These are phyloP conservation scores for Arthroderma uncinatum DNA, from an alignment of 2,329 filamentous ascomycete genomes.

Conservation along the genomic window DNA sequence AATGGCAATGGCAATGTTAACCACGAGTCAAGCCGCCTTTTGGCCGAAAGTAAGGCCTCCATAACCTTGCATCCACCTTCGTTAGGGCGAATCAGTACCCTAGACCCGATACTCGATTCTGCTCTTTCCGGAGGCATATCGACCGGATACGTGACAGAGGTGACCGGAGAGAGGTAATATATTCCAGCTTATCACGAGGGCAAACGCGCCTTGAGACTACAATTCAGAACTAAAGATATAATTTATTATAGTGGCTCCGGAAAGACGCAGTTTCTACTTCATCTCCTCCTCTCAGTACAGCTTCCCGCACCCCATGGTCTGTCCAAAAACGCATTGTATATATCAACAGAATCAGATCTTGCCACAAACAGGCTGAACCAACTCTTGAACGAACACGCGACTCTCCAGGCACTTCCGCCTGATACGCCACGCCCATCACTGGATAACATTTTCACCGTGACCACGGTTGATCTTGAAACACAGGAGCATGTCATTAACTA, in stretches of 20 bases:
- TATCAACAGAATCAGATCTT: slow-evolving; percentile 81
- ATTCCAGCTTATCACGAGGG: no score
- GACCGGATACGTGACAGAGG: slow-evolving; percentile 70
- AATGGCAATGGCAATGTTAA: background rate
- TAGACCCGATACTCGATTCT: slow-evolving; percentile 61
- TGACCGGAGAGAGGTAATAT: slow-evolving; percentile 72
- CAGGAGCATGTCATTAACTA: slow-evolving; percentile 92
- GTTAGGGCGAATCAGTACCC: slow-evolving; percentile 59
- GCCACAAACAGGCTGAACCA: slow-evolving; percentile 72
- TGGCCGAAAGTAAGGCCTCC: background rate
- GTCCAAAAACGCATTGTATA: slow-evolving; percentile 69
- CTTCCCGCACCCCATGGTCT: slow-evolving; percentile 63
- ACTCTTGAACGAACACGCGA: slow-evolving; percentile 57
- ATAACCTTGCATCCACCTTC: background rate
- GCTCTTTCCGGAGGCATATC: slow-evolving; percentile 69
- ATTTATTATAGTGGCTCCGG: slow-evolving; percentile 57
- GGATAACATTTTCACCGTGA: slow-evolving; percentile 65
- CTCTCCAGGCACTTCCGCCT: slow-evolving; percentile 39
- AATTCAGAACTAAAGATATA: background rate
- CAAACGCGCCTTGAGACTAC: background rate
- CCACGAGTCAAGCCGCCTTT: background rate
- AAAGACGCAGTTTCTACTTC: slow-evolving; percentile 88
- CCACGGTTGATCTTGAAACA: slow-evolving; percentile 78
- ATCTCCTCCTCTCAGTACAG: slow-evolving; percentile 73
- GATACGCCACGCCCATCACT: slow-evolving; percentile 49